These are phyloP conservation scores for Phaffia rhodozyma DNA, from an alignment of 1,284 basidiomycete genomes.

Conservation along the genomic window DNA sequence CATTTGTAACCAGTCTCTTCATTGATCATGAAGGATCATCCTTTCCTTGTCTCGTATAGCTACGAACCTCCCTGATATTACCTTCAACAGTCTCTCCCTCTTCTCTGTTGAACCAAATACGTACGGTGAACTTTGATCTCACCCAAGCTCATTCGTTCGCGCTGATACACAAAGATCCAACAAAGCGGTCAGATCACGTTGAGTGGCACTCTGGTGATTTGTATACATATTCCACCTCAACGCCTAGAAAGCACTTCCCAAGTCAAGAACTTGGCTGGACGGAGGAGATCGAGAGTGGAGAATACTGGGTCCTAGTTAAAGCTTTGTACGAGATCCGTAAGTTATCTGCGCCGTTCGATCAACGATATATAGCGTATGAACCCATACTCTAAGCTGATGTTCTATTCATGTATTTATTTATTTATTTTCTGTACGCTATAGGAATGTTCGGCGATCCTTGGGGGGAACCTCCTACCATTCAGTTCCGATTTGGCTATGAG, in stretches of 20 bases:
- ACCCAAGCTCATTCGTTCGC: slow-evolving; percentile 31
- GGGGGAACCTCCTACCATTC: neutral
- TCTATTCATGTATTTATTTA: neutral
- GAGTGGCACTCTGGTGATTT: slow-evolving; percentile 32
- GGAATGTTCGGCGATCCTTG: slow-evolving; percentile 17
- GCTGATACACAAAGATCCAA: slow-evolving; percentile 22
- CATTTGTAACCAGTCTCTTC: neutral
- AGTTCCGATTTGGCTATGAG: neutral
- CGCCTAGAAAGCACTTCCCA: neutral
- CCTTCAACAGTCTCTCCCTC: neutral
- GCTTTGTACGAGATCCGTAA: slow-evolving; percentile 11
- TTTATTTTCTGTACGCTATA: neutral
- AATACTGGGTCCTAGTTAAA: slow-evolving; percentile 5
- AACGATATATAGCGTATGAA: too few species aligned
- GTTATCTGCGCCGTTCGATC: neutral
- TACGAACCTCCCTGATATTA: slow-evolving; percentile 20
- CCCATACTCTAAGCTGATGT: too few species aligned
- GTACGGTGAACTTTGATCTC: slow-evolving; percentile 26
- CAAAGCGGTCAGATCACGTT: neutral
- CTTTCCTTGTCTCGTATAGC: too few species aligned
- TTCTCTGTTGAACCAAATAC: neutral
- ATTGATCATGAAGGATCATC: neutral
- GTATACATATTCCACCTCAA: slow-evolving; percentile 26
- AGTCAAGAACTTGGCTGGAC: neutral
- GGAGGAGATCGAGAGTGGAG: neutral